Evolutionary conservation across 495 filamentous ascomycete genomes (phyloP), one percentile per base, ranked within the genome.

Genomic region (Tetracladium setigerum): DNA sequence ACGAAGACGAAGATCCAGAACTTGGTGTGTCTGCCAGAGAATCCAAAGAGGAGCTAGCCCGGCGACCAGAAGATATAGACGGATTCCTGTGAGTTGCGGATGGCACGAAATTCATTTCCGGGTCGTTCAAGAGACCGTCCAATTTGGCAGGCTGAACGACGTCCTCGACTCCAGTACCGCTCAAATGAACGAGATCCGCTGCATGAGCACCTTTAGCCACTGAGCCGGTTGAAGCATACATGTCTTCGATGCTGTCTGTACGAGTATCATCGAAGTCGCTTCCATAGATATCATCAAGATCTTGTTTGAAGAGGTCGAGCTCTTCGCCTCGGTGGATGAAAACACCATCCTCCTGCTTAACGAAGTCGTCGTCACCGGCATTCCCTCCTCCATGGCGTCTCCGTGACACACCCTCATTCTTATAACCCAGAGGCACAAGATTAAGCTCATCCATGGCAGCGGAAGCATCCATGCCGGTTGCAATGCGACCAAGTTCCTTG

Each of bases 401-500:
- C 27, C 18, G 40, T 19, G 19, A 34, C 11, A 41, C n/a, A 6
- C 17, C 18, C 5, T 44, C 42, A 11, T 33, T 44, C 32, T 39
- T 54, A 38, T 46, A 19, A 27, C 39, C 27, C 5, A 54, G 24
- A 18, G 43, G 38, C 13, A 37, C 14, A 13, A 53, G 34, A 17
- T 35, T 44, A 16, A 47, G 34, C n/a, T 50, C 49, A 5, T 53
- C 46, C 4, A 51, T 12, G 13, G 45, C 49, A n/a, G 55, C 53
- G 13, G 10, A 38, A 5, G 30, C 13, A 27, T 52, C 49, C 18
- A 49, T 48, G 2, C 54, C 56, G 17, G 66, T 70, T 16, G 86
- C 90, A 50, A 97, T 82, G 30, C 71, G 72, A 5, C 87, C 86
- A 1, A 99, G 73, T 43, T 87, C 69, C 30, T 75, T 66, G 0